Base-by-base conservation (phyloP, 164 flowering plant species). In the Piper betle region DNA sequence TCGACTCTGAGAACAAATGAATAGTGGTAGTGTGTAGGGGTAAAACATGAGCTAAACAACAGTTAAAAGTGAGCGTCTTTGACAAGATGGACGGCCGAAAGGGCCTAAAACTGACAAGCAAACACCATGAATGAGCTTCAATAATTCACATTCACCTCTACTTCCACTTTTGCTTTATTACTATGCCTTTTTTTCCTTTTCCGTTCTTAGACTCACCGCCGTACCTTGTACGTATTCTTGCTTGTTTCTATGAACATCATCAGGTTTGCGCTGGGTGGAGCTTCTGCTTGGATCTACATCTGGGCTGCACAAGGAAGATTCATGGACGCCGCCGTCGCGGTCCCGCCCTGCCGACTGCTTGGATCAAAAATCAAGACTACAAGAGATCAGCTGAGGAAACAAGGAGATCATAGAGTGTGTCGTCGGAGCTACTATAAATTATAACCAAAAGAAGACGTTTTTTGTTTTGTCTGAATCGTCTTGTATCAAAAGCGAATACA, bases 291-390 rank as follows among this genome's bases (percentile, higher is more conserved):
- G 81, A 78, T 72, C 84, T 68, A 62, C 71, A 78, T 78, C 82
- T 73, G 78, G 78, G 68, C 86, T 82, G 72, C 79, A 72, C 46
- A 68, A 78, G 39, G 50, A 15, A 68, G 64, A 61, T 56, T 73
- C 80, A 16, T 64, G 63, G 48, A 50, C 33, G 33, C 33, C 33
- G 33, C 33, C 33, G 33, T 25, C 33, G 33, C 33, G 69, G 39
- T 78, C 87, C 64, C 71, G 78, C 61, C 73, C 86, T 58, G 77
- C 69, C 82, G 80, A 77, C 74, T 83, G 77, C 87, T n/a, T 83
- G 83, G 61, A 72, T 55, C 75, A 70, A 71, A 25, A 73, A 61
- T 64, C 72, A 58, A 75, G 57, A 68, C 53, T 63, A 65, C 64
- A 74, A 6, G 6, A 59, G 40, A 12, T n/a, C 6, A 58, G 60